Evolutionary conservation across 2,329 filamentous ascomycete genomes (phyloP), one percentile per base, ranked within the genome.

Genomic region (Xylariaceae sp.): DNA sequence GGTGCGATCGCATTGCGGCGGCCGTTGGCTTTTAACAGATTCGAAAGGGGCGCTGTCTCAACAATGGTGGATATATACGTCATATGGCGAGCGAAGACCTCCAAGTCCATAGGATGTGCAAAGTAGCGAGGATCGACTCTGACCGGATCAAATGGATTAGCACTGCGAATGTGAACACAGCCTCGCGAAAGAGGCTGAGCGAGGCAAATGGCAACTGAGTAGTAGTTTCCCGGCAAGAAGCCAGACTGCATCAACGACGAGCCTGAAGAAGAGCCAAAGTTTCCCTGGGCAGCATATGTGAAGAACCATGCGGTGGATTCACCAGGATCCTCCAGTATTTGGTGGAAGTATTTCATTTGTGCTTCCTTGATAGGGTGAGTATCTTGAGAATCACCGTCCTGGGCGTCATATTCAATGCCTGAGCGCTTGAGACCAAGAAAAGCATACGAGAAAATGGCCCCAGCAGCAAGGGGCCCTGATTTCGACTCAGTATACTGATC

Each of bases 21-120:
- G 0, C 70, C 66, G 6, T 66, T 66, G 2, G 72, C 73, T 1
- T 65, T 70, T 11, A 78, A 59, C 47, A 75, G 66, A 5, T 61
- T 57, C 19, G 62, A 64, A 31, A 79, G 71, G 0, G 74, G 72
- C 0, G 63, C 61, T 19, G 72, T 66, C 5, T 50, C 77, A 3
- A 47, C 46, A 22, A 62, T 40, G 11, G 49, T 31, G 11, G 45
- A 70, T 18, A 75, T 68, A 43, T 51, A 49, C 19, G 33, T 39
- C 18, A 53, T 36, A 18, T 57, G 54, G 2, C 39, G 33, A 7
- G 56, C 58, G 16, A 57, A 42, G 3, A 60, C 28, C 33, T 57
- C 58, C 18, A 52, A 14, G 17, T 59, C 56, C 1, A 54, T 36
- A 5, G 54, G 48, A 39, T 57, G 16, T 2, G 49, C 43, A 9